phyloP scores from a whole-genome alignment of 345 rosid genomes.

The Abelmoschus esculentus region DNA sequence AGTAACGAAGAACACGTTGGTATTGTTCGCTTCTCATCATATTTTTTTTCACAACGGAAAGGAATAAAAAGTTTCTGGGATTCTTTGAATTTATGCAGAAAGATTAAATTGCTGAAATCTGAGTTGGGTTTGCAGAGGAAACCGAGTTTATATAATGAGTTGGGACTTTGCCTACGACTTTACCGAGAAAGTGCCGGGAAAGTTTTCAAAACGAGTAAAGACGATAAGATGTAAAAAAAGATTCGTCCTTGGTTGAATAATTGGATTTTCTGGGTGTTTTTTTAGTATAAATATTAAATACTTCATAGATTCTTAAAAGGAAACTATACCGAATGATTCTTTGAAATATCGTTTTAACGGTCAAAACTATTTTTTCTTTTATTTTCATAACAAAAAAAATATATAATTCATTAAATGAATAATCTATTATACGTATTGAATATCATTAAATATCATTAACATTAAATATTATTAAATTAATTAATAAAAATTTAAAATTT shows the following conservation, averaged over 20 bases:
- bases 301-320: not conserved
- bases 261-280: not conserved
- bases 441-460: too few relatives aligned
- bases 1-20: constrained; percentile 22
- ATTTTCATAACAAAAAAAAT: not conserved
- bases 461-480: too few relatives aligned
- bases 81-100: not conserved
- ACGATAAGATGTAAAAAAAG: not conserved
- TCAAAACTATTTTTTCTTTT: not conserved
- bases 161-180: not conserved
- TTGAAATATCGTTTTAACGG: not conserved
- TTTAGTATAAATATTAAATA: not conserved
- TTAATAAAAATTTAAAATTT: too few relatives aligned
- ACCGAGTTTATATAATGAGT: not conserved
- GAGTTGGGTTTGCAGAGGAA: not conserved
- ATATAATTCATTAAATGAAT: too few relatives aligned
- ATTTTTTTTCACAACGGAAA: not conserved
- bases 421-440: too few relatives aligned
- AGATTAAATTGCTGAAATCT: not conserved
- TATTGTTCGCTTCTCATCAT: constrained; percentile 6
- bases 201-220: not conserved
- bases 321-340: constrained; percentile 10
- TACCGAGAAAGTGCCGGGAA: constrained; percentile 10
- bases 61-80: too few relatives aligned
- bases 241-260: not conserved